Conservation (phyloP, 768 basidiomycete species). For the Lactarius hengduanensis region DNA sequence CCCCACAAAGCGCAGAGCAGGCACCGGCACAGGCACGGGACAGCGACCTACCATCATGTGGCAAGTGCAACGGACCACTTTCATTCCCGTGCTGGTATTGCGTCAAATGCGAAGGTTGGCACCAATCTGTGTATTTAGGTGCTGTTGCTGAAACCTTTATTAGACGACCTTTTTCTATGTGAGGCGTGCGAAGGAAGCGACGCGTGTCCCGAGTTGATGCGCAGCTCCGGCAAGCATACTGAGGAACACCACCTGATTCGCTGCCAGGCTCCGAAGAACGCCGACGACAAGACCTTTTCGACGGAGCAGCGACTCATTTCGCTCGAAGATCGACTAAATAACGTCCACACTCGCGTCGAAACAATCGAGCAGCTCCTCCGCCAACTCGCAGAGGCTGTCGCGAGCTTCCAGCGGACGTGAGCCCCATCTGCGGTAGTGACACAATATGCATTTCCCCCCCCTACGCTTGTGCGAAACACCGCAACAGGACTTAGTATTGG, state of each 20-base stretch:
- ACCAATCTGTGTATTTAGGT: not conserved
- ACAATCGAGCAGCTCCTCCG: conserved; percentile 9
- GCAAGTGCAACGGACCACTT: conserved; percentile 29
- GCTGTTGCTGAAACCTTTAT: not conserved
- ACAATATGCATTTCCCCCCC: too few relatives aligned
- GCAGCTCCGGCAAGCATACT: conserved; percentile 10
- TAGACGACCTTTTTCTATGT: conserved; percentile 24
- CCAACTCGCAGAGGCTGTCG: not conserved
- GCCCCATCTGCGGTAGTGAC: not conserved
- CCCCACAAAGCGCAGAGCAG: not conserved
- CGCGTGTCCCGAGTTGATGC: conserved; percentile 6
- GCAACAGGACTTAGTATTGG: not conserved
- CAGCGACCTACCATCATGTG: conserved; percentile 30
- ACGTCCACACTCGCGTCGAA: conserved; percentile 6
- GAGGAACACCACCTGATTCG: conserved; percentile 21
- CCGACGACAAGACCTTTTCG: not conserved
- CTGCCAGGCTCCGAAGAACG: conserved; percentile 5
- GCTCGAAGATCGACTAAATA: conserved; percentile 7
- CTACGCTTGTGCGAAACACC: not conserved
- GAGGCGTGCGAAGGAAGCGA: conserved; percentile 24
- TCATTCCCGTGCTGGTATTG: conserved; percentile 15
- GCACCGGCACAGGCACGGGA: conserved; percentile 23
- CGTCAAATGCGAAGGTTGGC: conserved; percentile 7
- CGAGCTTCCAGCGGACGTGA: not conserved
- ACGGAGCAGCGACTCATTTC: conserved; percentile 6